Base-by-base conservation (phyloP, 2,329 filamentous ascomycete species). In the Neonectria ditissima region DNA sequence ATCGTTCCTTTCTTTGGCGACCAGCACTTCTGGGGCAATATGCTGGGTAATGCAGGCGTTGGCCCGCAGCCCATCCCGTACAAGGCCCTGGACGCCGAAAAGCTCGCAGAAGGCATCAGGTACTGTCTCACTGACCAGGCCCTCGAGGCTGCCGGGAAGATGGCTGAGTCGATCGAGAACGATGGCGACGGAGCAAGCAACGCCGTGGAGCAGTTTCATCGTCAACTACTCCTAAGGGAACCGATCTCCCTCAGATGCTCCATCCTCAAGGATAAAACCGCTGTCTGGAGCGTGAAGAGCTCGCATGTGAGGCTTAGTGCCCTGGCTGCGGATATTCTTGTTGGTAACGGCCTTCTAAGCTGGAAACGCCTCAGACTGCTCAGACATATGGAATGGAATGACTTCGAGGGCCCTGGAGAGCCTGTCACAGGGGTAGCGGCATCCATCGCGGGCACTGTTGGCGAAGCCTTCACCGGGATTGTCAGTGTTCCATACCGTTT, bases 1-100 rank as follows among this genome's bases (percentile, higher is more conserved):
- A 86, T 93, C 26, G 89, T 94, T 2, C 91, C 91, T 0, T 94
- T 94, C 78, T 94, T 94, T 68, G 91, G 91, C 3, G 91, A 94
- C 73, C 91, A 94, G 75, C 86, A 90, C 52, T 94, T 94, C 74
- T 94, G 92, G 91, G 91, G 91, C 2, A 82, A 83, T 18, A 92
- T 92, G 87, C 83, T 93, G 1, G 83, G 83, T 5, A 86, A 83
- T 34, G 83, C 88, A 1, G 85, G 86, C 26, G 91, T 90, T 0
- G 91, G 91, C 1, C 89, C 91, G 0, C 79, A 85, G 44, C 86
- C 90, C 1, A 84, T 92, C 9, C 90, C 90, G 0, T 91, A 92
- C 78, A 92, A 92, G 77, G 78, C 84, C 10, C 77, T 94, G 2
- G 87, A 82, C 1, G 84, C 82, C 0, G 88, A 92, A 62, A 87